These are phyloP conservation scores for Funneliformis caledonium DNA, from an alignment of 371 early-diverging fungal species.

Conservation along the genomic window DNA sequence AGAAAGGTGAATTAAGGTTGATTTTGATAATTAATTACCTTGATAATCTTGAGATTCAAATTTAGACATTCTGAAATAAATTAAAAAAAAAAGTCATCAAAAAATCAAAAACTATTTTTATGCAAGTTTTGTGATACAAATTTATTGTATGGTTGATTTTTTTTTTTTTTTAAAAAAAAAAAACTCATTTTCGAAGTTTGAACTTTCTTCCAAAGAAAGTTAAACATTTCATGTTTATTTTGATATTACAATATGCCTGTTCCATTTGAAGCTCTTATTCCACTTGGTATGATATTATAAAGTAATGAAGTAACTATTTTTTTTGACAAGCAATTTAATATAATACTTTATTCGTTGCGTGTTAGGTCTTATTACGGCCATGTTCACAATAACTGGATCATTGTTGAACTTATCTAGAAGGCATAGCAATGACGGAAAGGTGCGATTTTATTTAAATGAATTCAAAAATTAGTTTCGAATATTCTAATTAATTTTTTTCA, in stretches of 20 bases:
- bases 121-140: neutral
- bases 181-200: no score
- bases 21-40: neutral
- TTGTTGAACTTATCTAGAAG: constrained; percentile 46
- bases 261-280: constrained; percentile 55
- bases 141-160: neutral
- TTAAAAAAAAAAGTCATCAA: neutral
- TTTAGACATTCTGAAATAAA: neutral
- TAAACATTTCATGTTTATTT: no score
- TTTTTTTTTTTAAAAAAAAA: neutral
- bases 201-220: no score
- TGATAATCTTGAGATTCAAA: neutral
- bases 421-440: constrained; percentile 51
- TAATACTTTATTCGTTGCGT: neutral
- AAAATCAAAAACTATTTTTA: neutral
- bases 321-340: neutral
- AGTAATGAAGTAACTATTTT: neutral
- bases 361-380: constrained; percentile 50
- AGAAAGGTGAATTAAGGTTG: neutral
- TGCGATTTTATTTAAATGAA: constrained; percentile 31
- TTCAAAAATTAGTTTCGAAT: neutral
- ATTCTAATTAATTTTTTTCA: neutral
- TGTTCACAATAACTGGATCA: constrained; percentile 52
- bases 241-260: constrained; percentile 47
- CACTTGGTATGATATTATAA: constrained; percentile 45